Evolutionary conservation across 2,329 filamentous ascomycete genomes (phyloP), one percentile per base, ranked within the genome.

Genomic region (Hirsutella minnesotensis): DNA sequence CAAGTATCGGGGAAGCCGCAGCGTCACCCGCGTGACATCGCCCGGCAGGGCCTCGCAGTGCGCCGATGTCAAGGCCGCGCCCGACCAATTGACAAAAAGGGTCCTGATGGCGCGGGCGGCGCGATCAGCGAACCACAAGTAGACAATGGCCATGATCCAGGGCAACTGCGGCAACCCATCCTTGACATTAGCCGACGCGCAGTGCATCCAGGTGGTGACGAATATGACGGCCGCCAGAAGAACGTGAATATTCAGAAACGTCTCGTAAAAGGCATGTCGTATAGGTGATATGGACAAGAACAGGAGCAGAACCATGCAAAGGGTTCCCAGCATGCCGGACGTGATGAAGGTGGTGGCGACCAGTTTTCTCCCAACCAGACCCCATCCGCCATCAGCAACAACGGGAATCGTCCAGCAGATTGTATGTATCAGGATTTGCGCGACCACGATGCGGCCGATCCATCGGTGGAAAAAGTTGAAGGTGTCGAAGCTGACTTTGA

Each of bases 191-290:
- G 86, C 76, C 10, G 84, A 69, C 38, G 77, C 70, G 54, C 86
- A 79, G 66, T 96, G 92, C 31, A 89, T 68, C 73, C 81, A 90
- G 9, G 89, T 79, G 54, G 80, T 81, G 44, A 76, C 68, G 40
- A 95, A 75, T 38, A 71, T 67, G 44, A 86, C 57, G 30, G 81
- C 62, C 29, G 81, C 87, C 38, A 94, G 66, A 33, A 85, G 61
- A 52, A 94, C 87, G 64, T 96, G 92, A 27, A 83, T 65, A 57
- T 85, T 86, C 52, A 95, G 73, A 66, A 96, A 96, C 1, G 86
- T 92, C 66, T 96, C 92, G 66, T 98, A 96, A 60, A 95, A 95
- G 33, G 89, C 88, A 61, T 95, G 89, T 47, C 92, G 81, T 41
- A 96, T 57, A 0, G 88, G 83, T 3, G 87, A 89, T 41, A 84